Conservation (phyloP, 2,329 filamentous ascomycete species). For the Cercospora beticola region DNA sequence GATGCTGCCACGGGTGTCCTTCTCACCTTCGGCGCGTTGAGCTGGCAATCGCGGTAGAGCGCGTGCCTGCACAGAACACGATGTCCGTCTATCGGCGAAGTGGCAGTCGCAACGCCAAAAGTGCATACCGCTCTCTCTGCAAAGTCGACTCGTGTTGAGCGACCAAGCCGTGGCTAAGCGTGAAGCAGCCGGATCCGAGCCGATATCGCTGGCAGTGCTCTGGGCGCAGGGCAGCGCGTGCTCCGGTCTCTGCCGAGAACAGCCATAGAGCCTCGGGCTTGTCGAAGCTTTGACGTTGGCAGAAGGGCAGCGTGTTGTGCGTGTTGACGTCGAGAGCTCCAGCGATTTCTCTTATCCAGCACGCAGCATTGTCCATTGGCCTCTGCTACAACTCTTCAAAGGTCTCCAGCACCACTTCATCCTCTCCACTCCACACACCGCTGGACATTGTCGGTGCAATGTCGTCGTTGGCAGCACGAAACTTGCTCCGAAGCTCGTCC, state of each 20-base stretch:
- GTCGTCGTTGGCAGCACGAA: slow-evolving; percentile 43
- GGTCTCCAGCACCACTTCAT: background rate
- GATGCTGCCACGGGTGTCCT: background rate
- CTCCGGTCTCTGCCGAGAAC: background rate
- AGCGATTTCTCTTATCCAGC: background rate
- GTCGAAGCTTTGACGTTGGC: slow-evolving; percentile 1
- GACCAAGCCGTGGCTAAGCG: slow-evolving; percentile 5
- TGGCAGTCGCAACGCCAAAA: background rate
- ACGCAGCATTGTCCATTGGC: background rate
- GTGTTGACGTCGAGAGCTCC: slow-evolving; percentile 1
- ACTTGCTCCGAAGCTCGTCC: slow-evolving; percentile 34
- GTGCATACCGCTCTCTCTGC: background rate
- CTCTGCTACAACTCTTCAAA: background rate
- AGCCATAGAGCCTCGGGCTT: slow-evolving; percentile 3
- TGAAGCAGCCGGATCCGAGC: background rate
- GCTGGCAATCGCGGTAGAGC: background rate
- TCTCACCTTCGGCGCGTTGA: background rate
- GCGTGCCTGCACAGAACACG: background rate
- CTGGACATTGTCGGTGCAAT: slow-evolving; percentile 21
- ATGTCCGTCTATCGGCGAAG: background rate
- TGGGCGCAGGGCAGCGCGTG: background rate
- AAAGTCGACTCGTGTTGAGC: background rate
- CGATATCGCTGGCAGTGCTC: background rate
- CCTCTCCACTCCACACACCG: background rate
- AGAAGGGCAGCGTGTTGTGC: background rate